Percentiles rank a stretch among this genome's conserved stretches.
Conservation (phyloP, 495 filamentous ascomycete genomes). For the Tuber microsphaerosporum region DNA sequence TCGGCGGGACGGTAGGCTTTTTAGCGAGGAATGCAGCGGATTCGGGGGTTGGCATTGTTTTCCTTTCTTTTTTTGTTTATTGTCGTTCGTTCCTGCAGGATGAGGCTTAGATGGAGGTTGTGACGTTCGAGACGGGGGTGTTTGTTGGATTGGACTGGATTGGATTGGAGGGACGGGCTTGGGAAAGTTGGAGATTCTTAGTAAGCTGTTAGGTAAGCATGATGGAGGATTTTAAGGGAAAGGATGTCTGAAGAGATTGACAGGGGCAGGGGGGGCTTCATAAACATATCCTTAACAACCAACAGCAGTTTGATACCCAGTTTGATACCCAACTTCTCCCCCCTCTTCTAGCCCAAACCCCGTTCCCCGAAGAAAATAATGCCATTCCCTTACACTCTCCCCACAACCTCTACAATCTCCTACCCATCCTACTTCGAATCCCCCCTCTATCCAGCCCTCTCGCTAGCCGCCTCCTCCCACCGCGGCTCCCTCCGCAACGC, state of each 20-base stretch:
- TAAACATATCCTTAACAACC: not conserved
- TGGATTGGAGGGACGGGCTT: no score
- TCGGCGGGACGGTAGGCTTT: conserved; percentile 88
- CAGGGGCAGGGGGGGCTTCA: not conserved
- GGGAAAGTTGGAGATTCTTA: not conserved
- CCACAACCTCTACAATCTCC: conserved; percentile 74
- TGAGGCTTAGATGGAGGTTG: conserved; percentile 3
- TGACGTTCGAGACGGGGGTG: conserved; percentile 20
- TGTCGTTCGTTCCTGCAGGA: not conserved
- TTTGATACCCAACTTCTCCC: not conserved
- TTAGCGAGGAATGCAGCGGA: conserved; percentile 85
- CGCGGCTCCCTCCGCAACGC: conserved; percentile 69
- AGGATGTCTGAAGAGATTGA: not conserved
- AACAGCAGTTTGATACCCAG: not conserved
- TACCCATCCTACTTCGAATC: conserved; percentile 65
- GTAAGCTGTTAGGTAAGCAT: not conserved
- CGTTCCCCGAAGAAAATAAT: conserved; percentile 46
- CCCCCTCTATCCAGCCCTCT: conserved; percentile 74
- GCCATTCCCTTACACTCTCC: conserved; percentile 77
- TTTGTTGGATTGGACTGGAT: not conserved
- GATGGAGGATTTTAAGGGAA: not conserved
- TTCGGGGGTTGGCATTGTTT: conserved; percentile 77
- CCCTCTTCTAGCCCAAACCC: not conserved
- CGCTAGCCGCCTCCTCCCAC: conserved; percentile 64
- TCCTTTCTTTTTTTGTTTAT: not conserved